Percentiles rank a stretch among this genome's conserved stretches.
These are phyloP conservation scores for Irpex lacteus DNA, from an alignment of 1,284 basidiomycete species.

Conservation along the genomic window DNA sequence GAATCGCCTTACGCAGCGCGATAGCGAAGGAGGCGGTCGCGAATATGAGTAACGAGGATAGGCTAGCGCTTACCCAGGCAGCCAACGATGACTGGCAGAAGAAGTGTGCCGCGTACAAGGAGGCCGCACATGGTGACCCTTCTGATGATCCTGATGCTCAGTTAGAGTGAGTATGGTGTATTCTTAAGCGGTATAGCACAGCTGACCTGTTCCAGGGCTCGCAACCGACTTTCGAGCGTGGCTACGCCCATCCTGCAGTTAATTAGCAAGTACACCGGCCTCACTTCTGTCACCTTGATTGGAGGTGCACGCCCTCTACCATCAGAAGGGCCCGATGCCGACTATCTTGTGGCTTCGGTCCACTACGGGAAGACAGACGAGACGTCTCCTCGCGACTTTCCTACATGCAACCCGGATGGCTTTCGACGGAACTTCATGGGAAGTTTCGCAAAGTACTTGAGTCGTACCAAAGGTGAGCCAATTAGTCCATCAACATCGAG, in stretches of 20 bases:
- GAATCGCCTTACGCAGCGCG: background rate
- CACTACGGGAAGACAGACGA: constrained; percentile 1
- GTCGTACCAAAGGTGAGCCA: too few relatives aligned
- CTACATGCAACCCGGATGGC: background rate
- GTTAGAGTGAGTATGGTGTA: too few relatives aligned
- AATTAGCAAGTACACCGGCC: background rate
- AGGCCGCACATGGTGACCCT: too few relatives aligned
- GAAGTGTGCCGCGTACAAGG: too few relatives aligned
- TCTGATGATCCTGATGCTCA: too few relatives aligned
- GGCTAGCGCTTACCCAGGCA: too few relatives aligned
- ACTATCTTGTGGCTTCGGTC: background rate
- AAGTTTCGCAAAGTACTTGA: too few relatives aligned
- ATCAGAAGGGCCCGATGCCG: background rate
- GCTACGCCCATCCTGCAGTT: background rate
- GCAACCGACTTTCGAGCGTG: background rate
- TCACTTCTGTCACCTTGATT: background rate
- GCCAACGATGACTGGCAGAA: too few relatives aligned
- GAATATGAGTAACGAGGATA: background rate
- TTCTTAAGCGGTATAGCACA: too few relatives aligned
- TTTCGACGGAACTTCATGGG: background rate
- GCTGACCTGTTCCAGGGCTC: too few relatives aligned
- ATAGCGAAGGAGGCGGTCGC: background rate
- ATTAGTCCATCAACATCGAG: too few relatives aligned
- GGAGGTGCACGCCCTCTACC: background rate
- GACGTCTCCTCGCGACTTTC: background rate